Conservation (phyloP, 768 basidiomycete genomes). For the Mycena capillaripes region DNA sequence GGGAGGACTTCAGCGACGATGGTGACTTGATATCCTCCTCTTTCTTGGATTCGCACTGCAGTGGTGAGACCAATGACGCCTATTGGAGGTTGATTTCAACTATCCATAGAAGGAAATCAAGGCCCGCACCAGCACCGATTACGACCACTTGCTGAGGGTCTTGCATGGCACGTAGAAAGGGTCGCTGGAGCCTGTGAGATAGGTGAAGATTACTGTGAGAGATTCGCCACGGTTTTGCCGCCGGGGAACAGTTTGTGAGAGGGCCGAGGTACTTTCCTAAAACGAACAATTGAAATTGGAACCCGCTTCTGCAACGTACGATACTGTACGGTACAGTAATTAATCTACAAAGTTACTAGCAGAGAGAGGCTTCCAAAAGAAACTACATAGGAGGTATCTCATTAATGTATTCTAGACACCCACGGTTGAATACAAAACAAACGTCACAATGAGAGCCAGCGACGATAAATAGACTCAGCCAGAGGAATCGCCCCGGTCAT, state of each 20-base stretch:
- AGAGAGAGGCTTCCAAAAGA: background rate
- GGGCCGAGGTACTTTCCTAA: background rate
- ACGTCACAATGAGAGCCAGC: slow-evolving; percentile 70
- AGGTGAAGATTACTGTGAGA: slow-evolving; percentile 23
- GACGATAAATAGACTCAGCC: slow-evolving; percentile 66
- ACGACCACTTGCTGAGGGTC: slow-evolving; percentile 50
- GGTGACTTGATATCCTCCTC: slow-evolving; percentile 71
- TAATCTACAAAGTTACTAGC: background rate
- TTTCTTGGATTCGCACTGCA: slow-evolving; percentile 77
- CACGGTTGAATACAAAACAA: background rate
- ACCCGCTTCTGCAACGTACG: background rate
- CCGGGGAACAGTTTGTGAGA: slow-evolving; percentile 18
- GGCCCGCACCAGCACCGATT: slow-evolving; percentile 54
- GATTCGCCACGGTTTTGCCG: slow-evolving; percentile 16
- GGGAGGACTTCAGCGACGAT: slow-evolving; percentile 82
- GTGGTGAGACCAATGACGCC: slow-evolving; percentile 87
- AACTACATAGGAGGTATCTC: background rate
- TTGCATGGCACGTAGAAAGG: slow-evolving; percentile 11
- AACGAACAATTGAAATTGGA: background rate
- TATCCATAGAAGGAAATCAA: slow-evolving; percentile 19
- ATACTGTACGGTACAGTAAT: background rate
- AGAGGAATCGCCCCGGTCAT: slow-evolving; percentile 67
- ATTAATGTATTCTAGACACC: background rate
- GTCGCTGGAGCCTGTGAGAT: slow-evolving; percentile 9
- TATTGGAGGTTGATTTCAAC: slow-evolving; percentile 42